These are phyloP conservation scores for Podochytrium sp. DNA, from an alignment of 192 early-diverging fungal species.

Conservation along the genomic window DNA sequence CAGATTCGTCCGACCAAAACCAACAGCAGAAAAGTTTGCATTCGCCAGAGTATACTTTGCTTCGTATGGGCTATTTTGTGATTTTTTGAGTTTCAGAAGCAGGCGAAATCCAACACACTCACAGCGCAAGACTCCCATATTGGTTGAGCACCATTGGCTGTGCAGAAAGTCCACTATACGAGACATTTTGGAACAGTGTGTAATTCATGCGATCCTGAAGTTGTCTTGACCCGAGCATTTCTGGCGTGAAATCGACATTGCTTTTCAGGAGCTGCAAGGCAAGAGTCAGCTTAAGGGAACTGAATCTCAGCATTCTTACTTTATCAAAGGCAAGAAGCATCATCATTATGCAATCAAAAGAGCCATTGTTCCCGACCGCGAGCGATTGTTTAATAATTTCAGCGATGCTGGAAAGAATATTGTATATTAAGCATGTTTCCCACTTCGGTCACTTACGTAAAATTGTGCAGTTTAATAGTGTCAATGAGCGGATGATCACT, in stretches of 20 bases:
- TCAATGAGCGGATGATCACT: neutral
- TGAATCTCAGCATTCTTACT: neutral
- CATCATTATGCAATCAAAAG: slow-evolving; percentile 8
- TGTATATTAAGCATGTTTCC: neutral
- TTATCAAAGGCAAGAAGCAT: slow-evolving; percentile 16
- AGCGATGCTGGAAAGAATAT: neutral
- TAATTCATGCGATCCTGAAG: slow-evolving; percentile 8
- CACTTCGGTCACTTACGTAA: neutral
- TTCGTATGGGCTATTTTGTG: neutral
- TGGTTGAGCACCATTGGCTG: neutral
- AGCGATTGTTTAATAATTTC: neutral
- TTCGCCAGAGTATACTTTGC: neutral
- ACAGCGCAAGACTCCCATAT: neutral
- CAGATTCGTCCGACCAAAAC: neutral
- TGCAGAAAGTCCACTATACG: neutral
- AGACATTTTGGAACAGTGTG: slow-evolving; percentile 11
- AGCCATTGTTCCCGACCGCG: neutral
- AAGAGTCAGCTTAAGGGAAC: neutral
- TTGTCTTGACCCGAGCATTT: slow-evolving; percentile 4
- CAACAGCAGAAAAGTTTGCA: neutral
- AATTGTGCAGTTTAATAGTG: neutral
- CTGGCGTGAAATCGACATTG: neutral
- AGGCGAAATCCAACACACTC: neutral
- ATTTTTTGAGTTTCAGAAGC: neutral
- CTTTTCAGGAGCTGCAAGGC: neutral